Conservation (phyloP, 208 protist genomes). For the Herpetomonas muscarum region DNA sequence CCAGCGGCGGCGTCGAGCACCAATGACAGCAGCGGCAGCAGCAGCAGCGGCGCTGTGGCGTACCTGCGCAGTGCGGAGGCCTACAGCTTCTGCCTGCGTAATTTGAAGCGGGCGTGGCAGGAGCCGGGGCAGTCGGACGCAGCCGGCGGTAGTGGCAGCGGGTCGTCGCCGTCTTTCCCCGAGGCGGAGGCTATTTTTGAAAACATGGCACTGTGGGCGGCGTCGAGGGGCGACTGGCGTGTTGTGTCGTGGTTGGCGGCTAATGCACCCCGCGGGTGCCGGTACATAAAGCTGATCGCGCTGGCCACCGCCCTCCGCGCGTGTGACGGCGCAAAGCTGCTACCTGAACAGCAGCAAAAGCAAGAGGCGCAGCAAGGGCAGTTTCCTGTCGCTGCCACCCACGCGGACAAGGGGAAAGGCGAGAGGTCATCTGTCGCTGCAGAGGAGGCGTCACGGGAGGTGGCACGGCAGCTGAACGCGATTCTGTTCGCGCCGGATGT, state of each 20-base stretch:
- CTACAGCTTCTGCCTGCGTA: too few species aligned
- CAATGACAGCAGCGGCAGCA: too few species aligned
- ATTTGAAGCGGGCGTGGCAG: too few species aligned
- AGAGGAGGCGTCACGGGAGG: neutral
- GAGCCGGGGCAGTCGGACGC: too few species aligned
- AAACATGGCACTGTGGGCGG: neutral
- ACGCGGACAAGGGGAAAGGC: neutral
- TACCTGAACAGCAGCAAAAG: too few species aligned
- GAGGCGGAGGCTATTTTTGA: constrained; percentile 1
- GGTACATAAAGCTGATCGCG: neutral
- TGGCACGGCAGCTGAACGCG: neutral
- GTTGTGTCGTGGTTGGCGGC: neutral
- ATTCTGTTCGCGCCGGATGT: neutral
- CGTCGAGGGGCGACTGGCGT: neutral
- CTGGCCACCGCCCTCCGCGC: neutral
- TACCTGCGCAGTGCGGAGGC: neutral
- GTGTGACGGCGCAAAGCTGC: neutral
- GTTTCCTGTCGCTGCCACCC: too few species aligned
- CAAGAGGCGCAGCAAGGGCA: too few species aligned
- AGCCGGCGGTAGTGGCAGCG: too few species aligned
- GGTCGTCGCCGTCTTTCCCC: neutral
- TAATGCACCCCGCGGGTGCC: neutral
- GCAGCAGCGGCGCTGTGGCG: neutral
- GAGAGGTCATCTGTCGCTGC: neutral
- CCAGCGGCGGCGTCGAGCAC: too few species aligned